These are phyloP conservation scores for Lentinus brumalis DNA, from an alignment of 768 basidiomycete genomes.

Conservation along the genomic window DNA sequence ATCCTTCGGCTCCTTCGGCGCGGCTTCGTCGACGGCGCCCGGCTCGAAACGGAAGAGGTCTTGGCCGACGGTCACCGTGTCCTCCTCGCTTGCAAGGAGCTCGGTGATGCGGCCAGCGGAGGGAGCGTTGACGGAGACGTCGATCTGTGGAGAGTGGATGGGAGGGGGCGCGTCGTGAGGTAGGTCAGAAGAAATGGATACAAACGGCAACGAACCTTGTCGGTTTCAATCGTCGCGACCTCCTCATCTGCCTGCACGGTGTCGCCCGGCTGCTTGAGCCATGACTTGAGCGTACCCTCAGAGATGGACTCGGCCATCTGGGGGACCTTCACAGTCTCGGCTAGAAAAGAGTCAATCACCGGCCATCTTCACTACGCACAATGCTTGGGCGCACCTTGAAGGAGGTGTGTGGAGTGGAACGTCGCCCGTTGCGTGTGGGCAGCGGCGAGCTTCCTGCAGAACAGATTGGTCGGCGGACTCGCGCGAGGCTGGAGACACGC, in stretches of 20 bases:
- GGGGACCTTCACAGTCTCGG: slow-evolving; percentile 91
- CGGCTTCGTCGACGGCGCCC: slow-evolving; percentile 43
- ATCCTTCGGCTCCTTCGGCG: slow-evolving; percentile 26
- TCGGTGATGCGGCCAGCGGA: slow-evolving; percentile 85
- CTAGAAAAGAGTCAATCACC: slow-evolving; percentile 36
- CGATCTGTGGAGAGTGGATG: slow-evolving; percentile 61
- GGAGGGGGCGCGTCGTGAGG: too few relatives aligned
- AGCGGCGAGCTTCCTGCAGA: slow-evolving; percentile 47
- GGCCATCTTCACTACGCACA: slow-evolving; percentile 9
- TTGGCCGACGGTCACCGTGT: slow-evolving; percentile 93
- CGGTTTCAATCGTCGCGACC: slow-evolving; percentile 96
- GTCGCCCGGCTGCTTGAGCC: slow-evolving; percentile 93
- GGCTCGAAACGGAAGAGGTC: slow-evolving; percentile 91
- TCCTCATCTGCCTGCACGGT: slow-evolving; percentile 91
- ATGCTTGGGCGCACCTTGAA: slow-evolving; percentile 57
- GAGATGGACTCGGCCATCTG: slow-evolving; percentile 99
- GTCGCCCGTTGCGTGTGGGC: slow-evolving; percentile 53
- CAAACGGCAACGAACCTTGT: slow-evolving; percentile 68
- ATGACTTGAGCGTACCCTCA: slow-evolving; percentile 94
- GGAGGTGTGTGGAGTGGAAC: slow-evolving; percentile 69
- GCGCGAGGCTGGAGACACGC: slow-evolving; percentile 15
- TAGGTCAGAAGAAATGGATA: too few relatives aligned
- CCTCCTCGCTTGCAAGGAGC: slow-evolving; percentile 86
- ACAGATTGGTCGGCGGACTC: neutral
- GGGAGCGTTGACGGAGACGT: slow-evolving; percentile 95